These are phyloP conservation scores for Linaria vulgaris DNA, from an alignment of 257 asterid genomes.

Conservation along the genomic window DNA sequence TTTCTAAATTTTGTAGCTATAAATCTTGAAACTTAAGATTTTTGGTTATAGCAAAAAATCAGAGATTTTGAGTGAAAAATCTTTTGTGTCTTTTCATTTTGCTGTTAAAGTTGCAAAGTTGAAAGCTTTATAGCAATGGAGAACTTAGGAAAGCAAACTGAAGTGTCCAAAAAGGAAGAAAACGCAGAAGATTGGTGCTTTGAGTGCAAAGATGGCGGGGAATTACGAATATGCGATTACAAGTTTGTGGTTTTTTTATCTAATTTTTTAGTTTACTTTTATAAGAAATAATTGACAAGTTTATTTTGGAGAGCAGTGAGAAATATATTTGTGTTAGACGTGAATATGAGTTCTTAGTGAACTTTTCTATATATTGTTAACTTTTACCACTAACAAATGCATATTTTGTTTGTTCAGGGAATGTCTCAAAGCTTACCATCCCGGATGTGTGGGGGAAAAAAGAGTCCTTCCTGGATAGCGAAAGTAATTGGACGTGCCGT, in stretches of 20 bases:
- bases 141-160: constrained; percentile 32
- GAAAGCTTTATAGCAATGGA: constrained; percentile 31
- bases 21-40: not conserved
- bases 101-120: not conserved
- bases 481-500: constrained; percentile 57
- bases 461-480: constrained; percentile 41
- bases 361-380: not conserved
- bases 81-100: not conserved
- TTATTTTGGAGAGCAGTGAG: not conserved
- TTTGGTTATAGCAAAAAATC: constrained; percentile 2
- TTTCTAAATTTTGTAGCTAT: too few species aligned
- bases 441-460: constrained; percentile 56
- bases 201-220: constrained; percentile 81
- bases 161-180: constrained; percentile 39
- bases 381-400: constrained; percentile 6
- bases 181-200: constrained; percentile 76
- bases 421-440: constrained; percentile 75
- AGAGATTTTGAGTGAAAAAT: not conserved
- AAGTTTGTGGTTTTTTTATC: too few species aligned
- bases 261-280: not conserved
- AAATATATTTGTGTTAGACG: not conserved
- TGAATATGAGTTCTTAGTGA: not conserved
- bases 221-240: constrained; percentile 62
- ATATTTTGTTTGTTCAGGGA: constrained; percentile 60
- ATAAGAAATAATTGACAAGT: too few species aligned